phyloP scores from a whole-genome alignment of 345 rosid species.

The Capsella bursapastoris region DNA sequence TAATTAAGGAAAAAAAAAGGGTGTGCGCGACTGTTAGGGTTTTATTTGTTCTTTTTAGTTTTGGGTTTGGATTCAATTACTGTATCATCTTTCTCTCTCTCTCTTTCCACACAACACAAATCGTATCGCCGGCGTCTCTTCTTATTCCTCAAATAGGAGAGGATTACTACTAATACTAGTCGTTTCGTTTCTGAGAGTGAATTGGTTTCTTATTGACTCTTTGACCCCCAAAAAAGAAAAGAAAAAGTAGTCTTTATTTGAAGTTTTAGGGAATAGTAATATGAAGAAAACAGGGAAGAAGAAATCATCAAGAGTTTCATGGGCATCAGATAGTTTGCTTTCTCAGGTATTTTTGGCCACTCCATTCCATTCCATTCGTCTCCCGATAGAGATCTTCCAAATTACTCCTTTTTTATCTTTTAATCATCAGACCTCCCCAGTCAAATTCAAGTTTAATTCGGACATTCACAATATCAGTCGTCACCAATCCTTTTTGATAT shows the following conservation, averaged over 20 bases:
- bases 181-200: neutral
- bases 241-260: neutral
- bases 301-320: conserved; percentile 50
- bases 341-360: conserved; percentile 52
- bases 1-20: too few relatives aligned
- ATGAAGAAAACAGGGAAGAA: conserved; percentile 55
- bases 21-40: neutral
- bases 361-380: neutral
- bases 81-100: neutral
- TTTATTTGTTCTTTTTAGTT: neutral
- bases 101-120: conserved; percentile 2
- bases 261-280: neutral
- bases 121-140: conserved; percentile 30
- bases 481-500: too few relatives aligned
- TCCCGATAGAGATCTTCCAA: too few relatives aligned
- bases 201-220: too few relatives aligned
- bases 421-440: too few relatives aligned
- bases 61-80: too few relatives aligned
- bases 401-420: too few relatives aligned
- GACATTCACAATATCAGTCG: too few relatives aligned
- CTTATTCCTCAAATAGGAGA: neutral
- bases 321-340: conserved; percentile 59
- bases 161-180: neutral
- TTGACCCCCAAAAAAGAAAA: too few relatives aligned
- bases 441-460: too few relatives aligned